Conservation (phyloP, 2,329 filamentous ascomycete species). For the Chaetomiaceae sp. region DNA sequence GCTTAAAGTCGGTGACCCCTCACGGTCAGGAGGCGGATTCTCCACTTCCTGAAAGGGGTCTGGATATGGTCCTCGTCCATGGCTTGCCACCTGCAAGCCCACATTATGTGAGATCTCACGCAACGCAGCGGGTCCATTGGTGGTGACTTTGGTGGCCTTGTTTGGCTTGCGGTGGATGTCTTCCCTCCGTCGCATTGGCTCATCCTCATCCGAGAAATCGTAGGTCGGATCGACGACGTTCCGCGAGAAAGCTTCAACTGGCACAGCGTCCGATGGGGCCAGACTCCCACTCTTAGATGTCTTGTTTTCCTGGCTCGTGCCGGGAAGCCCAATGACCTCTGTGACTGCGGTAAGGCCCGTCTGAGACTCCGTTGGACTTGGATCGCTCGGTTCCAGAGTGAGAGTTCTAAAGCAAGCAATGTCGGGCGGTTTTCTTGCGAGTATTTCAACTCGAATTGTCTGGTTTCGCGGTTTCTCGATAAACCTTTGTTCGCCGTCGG, state of each 20-base stretch:
- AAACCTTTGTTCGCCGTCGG: constrained; percentile 1
- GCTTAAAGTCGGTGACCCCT: constrained; percentile 3
- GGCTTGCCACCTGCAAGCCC: not conserved
- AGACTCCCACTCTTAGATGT: not conserved
- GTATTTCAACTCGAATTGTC: constrained; percentile 22
- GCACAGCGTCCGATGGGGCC: not conserved
- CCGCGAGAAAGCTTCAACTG: constrained; percentile 20
- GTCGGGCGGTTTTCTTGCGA: constrained; percentile 5
- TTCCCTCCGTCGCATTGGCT: constrained; percentile 20
- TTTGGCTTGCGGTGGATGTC: not conserved
- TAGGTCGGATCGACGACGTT: constrained; percentile 27
- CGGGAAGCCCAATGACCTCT: not conserved
- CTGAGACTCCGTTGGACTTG: not conserved
- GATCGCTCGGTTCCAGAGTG: constrained; percentile 16
- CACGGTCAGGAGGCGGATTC: not conserved
- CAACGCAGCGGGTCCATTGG: not conserved
- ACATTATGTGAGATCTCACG: not conserved
- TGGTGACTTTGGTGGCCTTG: not conserved
- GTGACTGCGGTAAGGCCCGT: not conserved
- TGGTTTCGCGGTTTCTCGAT: constrained; percentile 22
- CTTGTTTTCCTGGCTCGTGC: not conserved
- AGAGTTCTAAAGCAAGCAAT: constrained; percentile 10
- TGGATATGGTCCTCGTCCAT: not conserved
- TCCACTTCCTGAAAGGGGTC: not conserved
- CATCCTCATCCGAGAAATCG: constrained; percentile 37